These are phyloP conservation scores for Arabidopsis suecica DNA, from an alignment of 345 rosid species.

Conservation along the genomic window DNA sequence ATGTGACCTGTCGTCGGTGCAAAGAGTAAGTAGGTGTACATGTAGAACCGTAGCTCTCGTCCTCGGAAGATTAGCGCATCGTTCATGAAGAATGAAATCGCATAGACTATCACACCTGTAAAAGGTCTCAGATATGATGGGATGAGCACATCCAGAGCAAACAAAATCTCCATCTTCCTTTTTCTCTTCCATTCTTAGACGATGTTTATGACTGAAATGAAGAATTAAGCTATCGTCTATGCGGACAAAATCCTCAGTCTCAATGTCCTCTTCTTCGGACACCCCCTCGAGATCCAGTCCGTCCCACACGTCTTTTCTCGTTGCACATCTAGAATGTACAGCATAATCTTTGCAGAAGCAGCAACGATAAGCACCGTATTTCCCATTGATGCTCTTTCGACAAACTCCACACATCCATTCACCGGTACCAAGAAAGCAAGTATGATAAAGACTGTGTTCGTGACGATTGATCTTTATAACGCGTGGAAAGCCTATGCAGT, in stretches of 20 bases:
- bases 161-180: too few species aligned
- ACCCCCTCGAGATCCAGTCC: background rate
- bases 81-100: background rate
- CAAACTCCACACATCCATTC: background rate
- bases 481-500: background rate
- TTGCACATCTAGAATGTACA: conserved; percentile 4
- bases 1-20: background rate
- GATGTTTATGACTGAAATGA: too few species aligned
- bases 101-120: conserved; percentile 11
- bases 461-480: background rate
- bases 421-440: background rate
- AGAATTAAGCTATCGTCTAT: too few species aligned
- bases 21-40: conserved; percentile 6
- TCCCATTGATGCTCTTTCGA: background rate
- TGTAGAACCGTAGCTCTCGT: background rate
- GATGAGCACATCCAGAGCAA: conserved; percentile 10
- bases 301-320: background rate
- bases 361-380: conserved; percentile 12
- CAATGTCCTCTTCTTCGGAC: too few species aligned
- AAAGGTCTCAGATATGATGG: background rate
- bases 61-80: background rate
- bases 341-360: too few species aligned
- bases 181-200: too few species aligned
- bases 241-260: too few species aligned
- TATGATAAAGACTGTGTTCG: background rate